phyloP scores from a whole-genome alignment of 1,139 yeast species.

The Ogataea hybrid region DNA sequence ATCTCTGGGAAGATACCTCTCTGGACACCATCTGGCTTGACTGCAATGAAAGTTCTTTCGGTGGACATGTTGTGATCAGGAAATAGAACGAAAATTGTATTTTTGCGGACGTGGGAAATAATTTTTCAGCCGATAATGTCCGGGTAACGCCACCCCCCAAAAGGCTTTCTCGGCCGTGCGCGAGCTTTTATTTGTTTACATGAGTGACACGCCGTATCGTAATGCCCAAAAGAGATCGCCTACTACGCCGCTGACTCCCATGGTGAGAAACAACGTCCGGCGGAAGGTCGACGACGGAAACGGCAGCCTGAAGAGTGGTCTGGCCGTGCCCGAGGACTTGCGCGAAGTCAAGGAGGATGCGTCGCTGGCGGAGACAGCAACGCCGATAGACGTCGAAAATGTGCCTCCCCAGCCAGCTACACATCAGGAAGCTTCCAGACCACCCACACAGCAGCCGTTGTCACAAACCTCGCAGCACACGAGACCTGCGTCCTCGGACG shows the following conservation, averaged over 20 bases:
- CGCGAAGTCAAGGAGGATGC: background rate
- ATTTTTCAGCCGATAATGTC: conserved; percentile 1
- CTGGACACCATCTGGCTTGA: conserved; percentile 99
- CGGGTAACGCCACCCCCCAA: background rate
- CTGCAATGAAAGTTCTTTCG: conserved; percentile 99
- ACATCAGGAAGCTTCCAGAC: background rate
- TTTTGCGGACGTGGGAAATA: conserved; percentile 6
- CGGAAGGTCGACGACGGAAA: conserved; percentile 18
- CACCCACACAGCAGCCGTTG: background rate
- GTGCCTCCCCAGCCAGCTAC: too few species aligned
- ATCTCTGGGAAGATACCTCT: conserved; percentile 93
- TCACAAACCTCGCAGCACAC: background rate
- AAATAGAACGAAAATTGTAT: background rate
- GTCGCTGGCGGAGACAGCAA: too few species aligned
- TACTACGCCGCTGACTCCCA: conserved; percentile 30
- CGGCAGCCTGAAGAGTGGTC: conserved; percentile 1
- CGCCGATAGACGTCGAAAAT: too few species aligned
- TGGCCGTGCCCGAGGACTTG: background rate
- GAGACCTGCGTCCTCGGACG: background rate
- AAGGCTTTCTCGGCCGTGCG: conserved; percentile 1
- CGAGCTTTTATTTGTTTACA: conserved; percentile 9
- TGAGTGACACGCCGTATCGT: conserved; percentile 12
- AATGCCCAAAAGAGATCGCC: conserved; percentile 25
- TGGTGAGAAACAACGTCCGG: conserved; percentile 21
- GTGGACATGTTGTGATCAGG: conserved; percentile 32